These are phyloP conservation scores for Cladosporium sphaerospermum DNA, from an alignment of 2,329 filamentous ascomycete genomes.

Conservation along the genomic window DNA sequence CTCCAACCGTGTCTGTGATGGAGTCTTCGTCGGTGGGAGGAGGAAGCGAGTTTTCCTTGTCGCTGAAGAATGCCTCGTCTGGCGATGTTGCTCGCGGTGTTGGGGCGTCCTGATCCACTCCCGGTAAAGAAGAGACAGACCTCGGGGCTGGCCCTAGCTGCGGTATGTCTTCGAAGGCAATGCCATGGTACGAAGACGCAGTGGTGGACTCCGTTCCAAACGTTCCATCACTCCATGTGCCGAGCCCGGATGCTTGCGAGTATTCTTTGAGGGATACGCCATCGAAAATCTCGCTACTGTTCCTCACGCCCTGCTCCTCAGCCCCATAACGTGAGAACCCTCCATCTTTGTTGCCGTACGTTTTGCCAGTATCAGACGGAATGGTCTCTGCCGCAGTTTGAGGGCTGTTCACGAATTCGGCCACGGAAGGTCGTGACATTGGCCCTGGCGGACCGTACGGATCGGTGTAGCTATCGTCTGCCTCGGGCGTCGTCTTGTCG, in stretches of 20 bases:
- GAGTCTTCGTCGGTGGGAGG: conserved; percentile 44
- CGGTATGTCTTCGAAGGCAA: not conserved
- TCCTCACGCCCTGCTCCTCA: conserved; percentile 3
- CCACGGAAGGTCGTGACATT: conserved; percentile 25
- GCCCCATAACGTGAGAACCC: not conserved
- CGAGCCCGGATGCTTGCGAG: not conserved
- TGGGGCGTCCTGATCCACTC: not conserved
- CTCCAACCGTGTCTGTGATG: conserved; percentile 90
- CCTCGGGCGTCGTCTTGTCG: conserved; percentile 16
- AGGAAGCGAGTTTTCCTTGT: not conserved
- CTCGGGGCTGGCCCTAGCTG: not conserved
- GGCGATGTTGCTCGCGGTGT: not conserved
- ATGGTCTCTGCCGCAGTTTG: conserved; percentile 23
- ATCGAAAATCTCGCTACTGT: not conserved
- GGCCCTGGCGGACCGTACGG: conserved; percentile 22
- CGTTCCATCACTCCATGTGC: not conserved
- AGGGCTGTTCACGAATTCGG: conserved; percentile 39
- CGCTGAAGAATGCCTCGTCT: conserved; percentile 12
- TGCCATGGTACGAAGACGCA: not conserved
- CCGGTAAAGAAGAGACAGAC: not conserved
- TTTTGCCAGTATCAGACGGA: not conserved
- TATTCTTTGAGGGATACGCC: not conserved
- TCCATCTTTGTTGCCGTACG: not conserved
- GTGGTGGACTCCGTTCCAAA: not conserved
- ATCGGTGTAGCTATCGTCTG: conserved; percentile 22